Evolutionary conservation across 129 eudicot genomes (phyloP), one percentile per base, ranked within the genome.

Genomic region (Solidago caesia): DNA sequence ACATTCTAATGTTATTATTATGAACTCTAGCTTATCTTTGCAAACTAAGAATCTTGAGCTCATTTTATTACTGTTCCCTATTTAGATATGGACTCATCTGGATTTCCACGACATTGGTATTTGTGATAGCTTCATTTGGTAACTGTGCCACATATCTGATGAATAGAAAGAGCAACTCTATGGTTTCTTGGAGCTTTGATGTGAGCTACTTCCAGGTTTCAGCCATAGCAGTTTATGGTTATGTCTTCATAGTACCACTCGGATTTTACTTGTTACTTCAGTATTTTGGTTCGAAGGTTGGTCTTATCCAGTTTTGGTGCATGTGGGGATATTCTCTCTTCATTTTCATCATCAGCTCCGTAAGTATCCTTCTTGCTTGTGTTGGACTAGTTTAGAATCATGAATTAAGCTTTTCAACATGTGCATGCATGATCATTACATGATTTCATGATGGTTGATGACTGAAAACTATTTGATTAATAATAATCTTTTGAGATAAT

Each of bases 311-410:
- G 76, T 87, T 90, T 64, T 95, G 99, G 99, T 95, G 99, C 92
- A 80, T 95, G 93, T 95, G 99, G 99, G 99, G 99, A 61, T 95
- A 95, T 79, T 95, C 99, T 8, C 97, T 95, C 70, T 91, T 87
- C 86, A 77, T 95, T 57, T 87, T 95, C 76, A 79, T 91, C 44
- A 85, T 91, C 75, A 83, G 86, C 78, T 87, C 93, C 67, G 99
- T 95, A 78, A 91, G 97, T 85, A 70, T 74, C 57, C 47, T 15
- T 64, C 16, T 52, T 68, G 13, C 57, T 56, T 69, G 45, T 75
- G 51, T 53, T 78, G 15, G 9, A 70, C 8, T 44, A 68, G 47
- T 49, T 33, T 33, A 53, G 60, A 29, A 44, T 65, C 63, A 72
- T 62, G 70, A 43, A 67, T 62, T 61, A 16, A 61, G 41, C 42